Percentiles rank a stretch among this genome's conserved stretches.
phyloP scores from a whole-genome alignment of 2,329 filamentous ascomycete genomes.

The Cladophialophora yegresii region DNA sequence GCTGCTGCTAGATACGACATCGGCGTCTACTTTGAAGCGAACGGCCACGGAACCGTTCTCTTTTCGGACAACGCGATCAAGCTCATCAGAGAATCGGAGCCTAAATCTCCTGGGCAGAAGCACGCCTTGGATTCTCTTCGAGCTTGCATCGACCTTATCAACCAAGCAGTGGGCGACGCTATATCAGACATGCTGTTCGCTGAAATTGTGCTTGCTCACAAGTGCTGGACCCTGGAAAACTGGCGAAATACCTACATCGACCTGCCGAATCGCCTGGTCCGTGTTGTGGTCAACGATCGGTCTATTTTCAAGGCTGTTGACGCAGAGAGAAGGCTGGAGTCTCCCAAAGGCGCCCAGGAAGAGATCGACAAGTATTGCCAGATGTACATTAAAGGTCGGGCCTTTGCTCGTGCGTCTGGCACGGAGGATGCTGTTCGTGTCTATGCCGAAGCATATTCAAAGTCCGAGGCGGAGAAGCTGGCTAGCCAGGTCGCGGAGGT shows the following conservation, averaged over 20 bases:
- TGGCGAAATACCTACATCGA: slow-evolving; percentile 94
- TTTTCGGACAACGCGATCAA: slow-evolving; percentile 84
- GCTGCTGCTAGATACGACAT: slow-evolving; percentile 94
- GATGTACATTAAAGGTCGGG: slow-evolving; percentile 86
- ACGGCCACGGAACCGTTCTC: slow-evolving; percentile 93
- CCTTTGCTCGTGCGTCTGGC: slow-evolving; percentile 88
- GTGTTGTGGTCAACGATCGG: slow-evolving; percentile 85
- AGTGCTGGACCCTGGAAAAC: slow-evolving; percentile 83
- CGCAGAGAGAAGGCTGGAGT: slow-evolving; percentile 82
- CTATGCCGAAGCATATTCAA: slow-evolving; percentile 89
- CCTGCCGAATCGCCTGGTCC: slow-evolving; percentile 90
- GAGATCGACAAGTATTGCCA: slow-evolving; percentile 85
- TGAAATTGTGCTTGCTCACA: slow-evolving; percentile 93
- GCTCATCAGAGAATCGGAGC: slow-evolving; percentile 74
- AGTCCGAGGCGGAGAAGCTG: slow-evolving; percentile 86
- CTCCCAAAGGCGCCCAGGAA: slow-evolving; percentile 75
- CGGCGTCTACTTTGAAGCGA: slow-evolving; percentile 97
- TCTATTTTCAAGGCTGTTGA: slow-evolving; percentile 89
- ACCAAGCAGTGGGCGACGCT: slow-evolving; percentile 96
- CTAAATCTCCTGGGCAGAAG: slow-evolving; percentile 88
- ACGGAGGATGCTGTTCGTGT: slow-evolving; percentile 96
- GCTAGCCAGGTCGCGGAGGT: slow-evolving; percentile 78
- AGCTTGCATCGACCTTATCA: slow-evolving; percentile 87
- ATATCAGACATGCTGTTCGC: slow-evolving; percentile 95
- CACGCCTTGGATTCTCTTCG: slow-evolving; percentile 81